Conservation (phyloP, 2,329 filamentous ascomycete species). For the Colletotrichum scovillei region DNA sequence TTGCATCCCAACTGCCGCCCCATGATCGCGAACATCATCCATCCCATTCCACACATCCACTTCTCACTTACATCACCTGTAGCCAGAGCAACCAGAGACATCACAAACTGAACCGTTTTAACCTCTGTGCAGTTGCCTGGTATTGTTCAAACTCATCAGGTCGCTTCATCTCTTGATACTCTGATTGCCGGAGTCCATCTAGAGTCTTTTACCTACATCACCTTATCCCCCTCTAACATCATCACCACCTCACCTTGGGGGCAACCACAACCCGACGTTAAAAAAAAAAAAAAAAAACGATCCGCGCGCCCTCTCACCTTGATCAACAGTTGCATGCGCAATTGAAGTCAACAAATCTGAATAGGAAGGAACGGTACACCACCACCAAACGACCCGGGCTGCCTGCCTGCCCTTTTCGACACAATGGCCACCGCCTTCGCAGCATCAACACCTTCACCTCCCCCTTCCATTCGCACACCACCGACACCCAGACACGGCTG, state of each 20-base stretch:
- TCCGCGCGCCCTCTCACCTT: not conserved
- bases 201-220: not conserved
- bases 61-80: conserved; percentile 33
- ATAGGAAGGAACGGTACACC: conserved; percentile 25
- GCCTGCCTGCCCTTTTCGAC: conserved; percentile 20
- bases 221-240: not conserved
- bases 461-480: conserved; percentile 71
- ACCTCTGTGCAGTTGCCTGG: conserved; percentile 5
- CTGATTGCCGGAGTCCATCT: conserved; percentile 9
- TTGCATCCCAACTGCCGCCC: conserved; percentile 32
- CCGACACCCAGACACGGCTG: conserved; percentile 76
- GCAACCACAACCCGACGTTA: not conserved
- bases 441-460: conserved; percentile 71
- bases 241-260: not conserved
- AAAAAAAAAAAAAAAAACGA: not conserved
- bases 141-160: conserved; percentile 3
- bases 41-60: conserved; percentile 36
- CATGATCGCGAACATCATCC: conserved; percentile 32
- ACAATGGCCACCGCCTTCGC: conserved; percentile 35
- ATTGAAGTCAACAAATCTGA: not conserved
- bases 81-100: conserved; percentile 33
- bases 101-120: conserved; percentile 11
- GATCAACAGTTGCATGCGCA: not conserved
- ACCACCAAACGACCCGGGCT: not conserved
- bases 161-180: conserved; percentile 1